A percentile compares a stretch with the other conserved stretches of the same genome.
Conservation (phyloP, 2,329 filamentous ascomycete species). For the Colletotrichum paranaense region DNA sequence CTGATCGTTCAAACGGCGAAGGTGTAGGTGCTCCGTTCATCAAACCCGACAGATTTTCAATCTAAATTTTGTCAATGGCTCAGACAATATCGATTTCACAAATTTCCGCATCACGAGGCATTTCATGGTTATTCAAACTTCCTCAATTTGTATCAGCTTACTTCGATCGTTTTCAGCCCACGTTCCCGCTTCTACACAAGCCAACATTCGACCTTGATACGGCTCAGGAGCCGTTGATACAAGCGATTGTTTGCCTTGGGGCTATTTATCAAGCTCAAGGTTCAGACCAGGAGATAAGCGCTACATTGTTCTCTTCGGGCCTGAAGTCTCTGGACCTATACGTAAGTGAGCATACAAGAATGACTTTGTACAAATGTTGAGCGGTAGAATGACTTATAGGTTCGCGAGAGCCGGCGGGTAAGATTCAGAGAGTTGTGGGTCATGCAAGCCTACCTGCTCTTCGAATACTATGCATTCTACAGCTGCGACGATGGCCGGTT, state of each 20-base stretch:
- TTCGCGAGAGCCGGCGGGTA: background rate
- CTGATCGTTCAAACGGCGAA: too few species aligned
- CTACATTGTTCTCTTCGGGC: background rate
- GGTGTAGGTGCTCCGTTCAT: too few species aligned
- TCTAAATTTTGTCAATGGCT: background rate
- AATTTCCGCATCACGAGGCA: background rate
- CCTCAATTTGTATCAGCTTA: constrained; percentile 2
- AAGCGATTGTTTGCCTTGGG: background rate
- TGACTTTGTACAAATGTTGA: background rate
- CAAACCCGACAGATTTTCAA: too few species aligned
- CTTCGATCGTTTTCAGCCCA: constrained; percentile 1
- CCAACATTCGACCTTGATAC: background rate
- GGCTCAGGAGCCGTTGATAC: background rate
- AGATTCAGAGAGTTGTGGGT: constrained; percentile 5
- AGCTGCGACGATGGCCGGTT: background rate
- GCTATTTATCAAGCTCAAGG: background rate
- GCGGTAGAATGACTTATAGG: background rate
- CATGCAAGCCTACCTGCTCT: constrained; percentile 2
- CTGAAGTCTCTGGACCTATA: background rate
- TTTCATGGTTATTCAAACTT: constrained; percentile 13
- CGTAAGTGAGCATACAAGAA: background rate
- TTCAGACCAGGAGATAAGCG: background rate
- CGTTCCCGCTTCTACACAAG: background rate
- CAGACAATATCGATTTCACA: background rate
- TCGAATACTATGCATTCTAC: background rate